Evolutionary conservation across 2,329 filamentous ascomycete species (phyloP).

Genomic region (Apiospora phragmitis): DNA sequence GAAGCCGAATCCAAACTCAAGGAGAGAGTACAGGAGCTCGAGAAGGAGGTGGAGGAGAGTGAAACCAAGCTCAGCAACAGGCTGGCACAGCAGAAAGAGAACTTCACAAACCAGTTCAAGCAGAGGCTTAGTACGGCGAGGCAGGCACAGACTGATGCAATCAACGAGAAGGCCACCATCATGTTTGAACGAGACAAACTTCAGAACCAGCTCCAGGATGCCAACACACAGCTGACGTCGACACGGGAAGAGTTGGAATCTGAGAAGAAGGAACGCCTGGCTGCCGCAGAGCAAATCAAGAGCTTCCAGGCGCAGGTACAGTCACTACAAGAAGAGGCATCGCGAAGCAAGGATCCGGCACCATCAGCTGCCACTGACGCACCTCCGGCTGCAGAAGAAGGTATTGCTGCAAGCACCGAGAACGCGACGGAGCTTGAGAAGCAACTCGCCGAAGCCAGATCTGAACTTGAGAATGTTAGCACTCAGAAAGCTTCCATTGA

Average conservation of each 20-base stretch:
- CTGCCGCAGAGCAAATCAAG: constrained; percentile 43
- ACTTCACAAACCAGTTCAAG: constrained; percentile 64
- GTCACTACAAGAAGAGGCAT: constrained; percentile 25
- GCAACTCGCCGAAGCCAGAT: constrained; percentile 49
- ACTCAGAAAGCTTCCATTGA: constrained; percentile 71
- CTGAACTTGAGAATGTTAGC: constrained; percentile 65
- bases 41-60: constrained; percentile 54
- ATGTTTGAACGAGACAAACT: constrained; percentile 53
- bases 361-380: background rate
- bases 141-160: background rate
- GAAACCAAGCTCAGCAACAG: constrained; percentile 32
- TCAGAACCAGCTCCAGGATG: constrained; percentile 49
- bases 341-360: constrained; percentile 38
- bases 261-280: constrained; percentile 39
- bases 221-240: constrained; percentile 38
- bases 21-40: constrained; percentile 52
- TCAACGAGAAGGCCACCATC: constrained; percentile 49
- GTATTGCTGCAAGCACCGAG: constrained; percentile 45
- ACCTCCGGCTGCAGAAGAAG: background rate
- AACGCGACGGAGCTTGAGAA: constrained; percentile 45
- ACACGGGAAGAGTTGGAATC: constrained; percentile 55
- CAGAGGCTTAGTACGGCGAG: constrained; percentile 42
- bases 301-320: constrained; percentile 40
- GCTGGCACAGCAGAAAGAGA: constrained; percentile 32
- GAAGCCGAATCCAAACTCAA: constrained; percentile 52